Conservation (phyloP, 108 stramenopile species). For the Aurantiochytrium sp. region DNA sequence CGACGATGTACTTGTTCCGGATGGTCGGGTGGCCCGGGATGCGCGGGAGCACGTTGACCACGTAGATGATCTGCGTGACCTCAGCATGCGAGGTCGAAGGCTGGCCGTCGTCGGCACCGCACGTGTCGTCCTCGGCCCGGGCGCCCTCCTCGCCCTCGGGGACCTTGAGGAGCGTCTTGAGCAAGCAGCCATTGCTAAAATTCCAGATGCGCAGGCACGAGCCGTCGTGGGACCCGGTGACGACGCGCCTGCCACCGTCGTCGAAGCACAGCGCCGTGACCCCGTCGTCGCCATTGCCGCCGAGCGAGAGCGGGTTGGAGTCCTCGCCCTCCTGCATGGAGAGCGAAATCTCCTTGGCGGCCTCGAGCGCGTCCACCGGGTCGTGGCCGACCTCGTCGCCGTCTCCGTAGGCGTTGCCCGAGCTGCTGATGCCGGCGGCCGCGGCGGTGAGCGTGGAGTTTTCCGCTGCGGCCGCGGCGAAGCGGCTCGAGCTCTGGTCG, state of each 20-base stretch:
- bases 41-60: neutral
- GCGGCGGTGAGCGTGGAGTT: neutral
- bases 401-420: neutral
- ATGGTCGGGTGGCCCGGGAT: constrained; percentile 35
- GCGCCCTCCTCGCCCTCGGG: neutral
- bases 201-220: constrained; percentile 43
- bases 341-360: neutral
- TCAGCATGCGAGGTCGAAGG: neutral
- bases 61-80: constrained; percentile 38
- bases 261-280: constrained; percentile 50
- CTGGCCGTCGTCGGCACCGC: neutral
- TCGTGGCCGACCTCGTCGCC: neutral
- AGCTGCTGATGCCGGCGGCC: neutral
- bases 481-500: neutral
- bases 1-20: constrained; percentile 44
- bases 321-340: neutral
- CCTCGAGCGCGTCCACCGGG: neutral
- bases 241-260: constrained; percentile 37
- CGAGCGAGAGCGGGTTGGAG: neutral
- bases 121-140: neutral
- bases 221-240: constrained; percentile 52
- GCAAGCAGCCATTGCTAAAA: constrained; percentile 46
- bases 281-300: constrained; percentile 35
- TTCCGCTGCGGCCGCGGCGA: neutral
- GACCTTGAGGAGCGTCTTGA: constrained; percentile 2